Percentiles rank a stretch among this genome's conserved stretches.
Conservation (phyloP, 2,329 filamentous ascomycete species). For the Colletotrichum australisinense region DNA sequence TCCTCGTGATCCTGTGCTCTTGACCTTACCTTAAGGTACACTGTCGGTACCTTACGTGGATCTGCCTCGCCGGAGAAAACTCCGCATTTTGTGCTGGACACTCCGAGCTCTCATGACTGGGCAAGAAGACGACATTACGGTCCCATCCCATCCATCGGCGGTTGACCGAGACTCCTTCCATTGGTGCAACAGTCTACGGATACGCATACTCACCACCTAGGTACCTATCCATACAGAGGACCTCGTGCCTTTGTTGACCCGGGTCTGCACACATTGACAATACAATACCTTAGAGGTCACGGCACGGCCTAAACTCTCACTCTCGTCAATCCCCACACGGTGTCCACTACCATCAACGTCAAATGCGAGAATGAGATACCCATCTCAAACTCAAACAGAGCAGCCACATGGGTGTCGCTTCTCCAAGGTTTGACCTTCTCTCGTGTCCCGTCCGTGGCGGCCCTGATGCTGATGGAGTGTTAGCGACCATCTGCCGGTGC, state of each 20-base stretch:
- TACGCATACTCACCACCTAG: no score
- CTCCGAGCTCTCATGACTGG: slow-evolving; percentile 15
- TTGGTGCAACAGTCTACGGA: not conserved
- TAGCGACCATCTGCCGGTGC: not conserved
- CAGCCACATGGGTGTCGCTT: not conserved
- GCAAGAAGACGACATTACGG: not conserved
- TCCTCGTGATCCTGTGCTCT: not conserved
- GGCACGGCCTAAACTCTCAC: not conserved
- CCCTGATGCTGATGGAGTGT: not conserved
- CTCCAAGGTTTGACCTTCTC: not conserved
- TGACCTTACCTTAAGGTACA: not conserved
- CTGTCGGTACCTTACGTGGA: no score
- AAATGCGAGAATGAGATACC: not conserved
- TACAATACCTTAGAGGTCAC: not conserved
- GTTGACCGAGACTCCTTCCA: slow-evolving; percentile 5
- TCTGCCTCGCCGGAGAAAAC: slow-evolving; percentile 20
- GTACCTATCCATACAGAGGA: no score
- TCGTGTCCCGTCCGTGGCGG: no score
- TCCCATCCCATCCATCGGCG: not conserved
- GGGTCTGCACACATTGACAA: not conserved
- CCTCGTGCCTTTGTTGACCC: no score
- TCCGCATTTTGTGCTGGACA: slow-evolving; percentile 22
- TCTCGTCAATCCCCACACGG: not conserved
- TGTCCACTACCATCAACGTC: not conserved
- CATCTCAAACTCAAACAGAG: not conserved